Percentiles rank a stretch among this genome's conserved stretches.
Conservation (phyloP, 805 yeast species). For the Jamesozyma spencerorum region DNA sequence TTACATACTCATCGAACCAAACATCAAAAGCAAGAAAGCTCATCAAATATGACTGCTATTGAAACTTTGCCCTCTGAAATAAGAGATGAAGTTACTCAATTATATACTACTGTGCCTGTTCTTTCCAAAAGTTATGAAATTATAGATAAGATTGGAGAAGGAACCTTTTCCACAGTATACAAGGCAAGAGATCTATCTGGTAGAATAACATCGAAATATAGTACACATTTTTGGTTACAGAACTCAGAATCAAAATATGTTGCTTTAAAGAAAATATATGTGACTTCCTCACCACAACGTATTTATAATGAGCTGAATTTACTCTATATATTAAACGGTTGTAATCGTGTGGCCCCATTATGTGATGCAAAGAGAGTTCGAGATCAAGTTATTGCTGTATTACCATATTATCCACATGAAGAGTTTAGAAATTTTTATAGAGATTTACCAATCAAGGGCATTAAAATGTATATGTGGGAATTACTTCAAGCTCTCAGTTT, state of each 20-base stretch:
- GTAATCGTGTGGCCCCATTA: slow-evolving; percentile 74
- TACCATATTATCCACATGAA: slow-evolving; percentile 84
- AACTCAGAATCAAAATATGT: slow-evolving; percentile 41
- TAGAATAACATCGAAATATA: slow-evolving; percentile 20
- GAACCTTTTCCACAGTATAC: slow-evolving; percentile 72
- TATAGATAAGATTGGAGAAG: slow-evolving; percentile 59
- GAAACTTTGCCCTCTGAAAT: slow-evolving; percentile 46
- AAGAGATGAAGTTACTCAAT: slow-evolving; percentile 46
- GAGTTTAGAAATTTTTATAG: slow-evolving; percentile 84
- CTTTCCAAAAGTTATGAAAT: slow-evolving; percentile 35
- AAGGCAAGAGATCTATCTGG: slow-evolving; percentile 41
- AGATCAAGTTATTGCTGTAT: slow-evolving; percentile 87
- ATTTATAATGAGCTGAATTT: slow-evolving; percentile 80
- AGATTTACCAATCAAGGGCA: slow-evolving; percentile 69
- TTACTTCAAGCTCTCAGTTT: slow-evolving; percentile 60
- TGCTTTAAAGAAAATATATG: slow-evolving; percentile 88
- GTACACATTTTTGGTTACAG: slow-evolving; percentile 29
- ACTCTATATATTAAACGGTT: slow-evolving; percentile 58
- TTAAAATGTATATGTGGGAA: slow-evolving; percentile 71
- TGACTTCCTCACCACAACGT: slow-evolving; percentile 88
- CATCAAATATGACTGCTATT: no score
- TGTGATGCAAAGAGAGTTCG: slow-evolving; percentile 78
- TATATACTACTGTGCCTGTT: slow-evolving; percentile 46
- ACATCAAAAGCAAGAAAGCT: no score
- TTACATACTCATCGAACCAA: no score